Evolutionary conservation across 495 filamentous ascomycete species (phyloP).

Genomic region (Alectoria sarmentosa): DNA sequence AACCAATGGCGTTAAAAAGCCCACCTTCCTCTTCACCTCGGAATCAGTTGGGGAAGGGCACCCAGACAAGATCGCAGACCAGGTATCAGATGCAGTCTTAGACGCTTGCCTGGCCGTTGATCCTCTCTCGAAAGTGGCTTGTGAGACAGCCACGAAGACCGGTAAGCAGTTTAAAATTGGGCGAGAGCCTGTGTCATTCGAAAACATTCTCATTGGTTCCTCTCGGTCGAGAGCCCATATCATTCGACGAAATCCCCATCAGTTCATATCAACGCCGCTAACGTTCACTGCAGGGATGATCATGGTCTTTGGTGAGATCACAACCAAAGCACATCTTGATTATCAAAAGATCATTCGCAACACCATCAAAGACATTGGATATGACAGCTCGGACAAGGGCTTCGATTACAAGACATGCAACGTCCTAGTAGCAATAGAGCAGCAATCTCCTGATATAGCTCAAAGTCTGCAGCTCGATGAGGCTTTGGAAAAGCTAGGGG

Average conservation of each 20-base stretch:
- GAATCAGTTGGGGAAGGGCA: slow-evolving; percentile 98
- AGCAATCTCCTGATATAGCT: slow-evolving; percentile 98
- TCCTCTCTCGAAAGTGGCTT: slow-evolving; percentile 94
- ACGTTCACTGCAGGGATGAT: slow-evolving; percentile 60
- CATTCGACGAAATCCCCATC: slow-evolving; percentile 9
- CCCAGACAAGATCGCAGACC: slow-evolving; percentile 97
- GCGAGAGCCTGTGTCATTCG: neutral
- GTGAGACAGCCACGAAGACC: slow-evolving; percentile 99
- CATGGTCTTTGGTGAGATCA: slow-evolving; percentile 99
- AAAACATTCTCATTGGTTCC: slow-evolving; percentile 10
- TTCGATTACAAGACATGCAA: slow-evolving; percentile 99
- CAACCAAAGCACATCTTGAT: slow-evolving; percentile 88
- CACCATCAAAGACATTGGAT: slow-evolving; percentile 97
- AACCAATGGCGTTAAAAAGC: slow-evolving; percentile 44
- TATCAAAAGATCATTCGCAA: slow-evolving; percentile 96
- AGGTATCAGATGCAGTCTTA: slow-evolving; percentile 97
- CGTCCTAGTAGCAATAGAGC: slow-evolving; percentile 96
- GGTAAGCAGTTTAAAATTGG: slow-evolving; percentile 38
- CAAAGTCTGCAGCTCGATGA: slow-evolving; percentile 96
- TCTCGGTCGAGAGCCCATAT: neutral
- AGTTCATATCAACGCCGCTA: neutral
- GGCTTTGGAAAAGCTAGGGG: slow-evolving; percentile 94
- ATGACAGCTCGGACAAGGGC: slow-evolving; percentile 92
- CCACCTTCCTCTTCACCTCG: slow-evolving; percentile 97
- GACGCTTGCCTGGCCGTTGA: slow-evolving; percentile 93